Conservation (phyloP, 2,329 filamentous ascomycete species). For the Apiospora pterosperma region DNA sequence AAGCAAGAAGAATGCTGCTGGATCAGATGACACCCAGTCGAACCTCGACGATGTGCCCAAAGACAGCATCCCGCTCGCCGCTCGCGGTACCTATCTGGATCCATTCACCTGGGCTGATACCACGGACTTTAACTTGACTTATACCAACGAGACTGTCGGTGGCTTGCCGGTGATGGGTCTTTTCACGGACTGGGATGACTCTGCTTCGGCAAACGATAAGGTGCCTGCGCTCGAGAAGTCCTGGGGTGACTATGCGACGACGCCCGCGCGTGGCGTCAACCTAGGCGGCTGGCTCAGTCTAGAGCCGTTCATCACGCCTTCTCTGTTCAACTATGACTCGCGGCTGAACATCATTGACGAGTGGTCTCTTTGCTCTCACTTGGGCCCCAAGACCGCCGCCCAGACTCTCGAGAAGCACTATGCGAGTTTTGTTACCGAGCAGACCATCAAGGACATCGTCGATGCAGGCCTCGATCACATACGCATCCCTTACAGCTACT, state of each 20-base stretch:
- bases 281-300: conserved; percentile 90
- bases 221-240: conserved; percentile 73
- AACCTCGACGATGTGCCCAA: conserved; percentile 51
- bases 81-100: conserved; percentile 75
- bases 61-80: conserved; percentile 59
- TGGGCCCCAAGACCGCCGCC: conserved; percentile 64
- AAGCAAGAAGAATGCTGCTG: conserved; percentile 55
- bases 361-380: conserved; percentile 69
- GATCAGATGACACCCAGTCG: conserved; percentile 30
- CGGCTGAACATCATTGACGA: conserved; percentile 75
- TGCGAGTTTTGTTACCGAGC: conserved; percentile 77
- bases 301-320: conserved; percentile 94
- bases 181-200: conserved; percentile 82
- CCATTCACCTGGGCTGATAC: conserved; percentile 92
- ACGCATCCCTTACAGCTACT: conserved; percentile 94
- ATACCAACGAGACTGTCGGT: conserved; percentile 80
- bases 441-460: conserved; percentile 80
- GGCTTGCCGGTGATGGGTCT: conserved; percentile 90
- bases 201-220: conserved; percentile 69
- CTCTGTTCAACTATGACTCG: conserved; percentile 71
- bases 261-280: conserved; percentile 85
- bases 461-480: conserved; percentile 92
- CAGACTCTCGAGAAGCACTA: conserved; percentile 85
- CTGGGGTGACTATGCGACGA: conserved; percentile 74
- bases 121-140: conserved; percentile 88